Evolutionary conservation across 2,329 filamentous ascomycete species (phyloP).

Genomic region (Cadophora gregata): DNA sequence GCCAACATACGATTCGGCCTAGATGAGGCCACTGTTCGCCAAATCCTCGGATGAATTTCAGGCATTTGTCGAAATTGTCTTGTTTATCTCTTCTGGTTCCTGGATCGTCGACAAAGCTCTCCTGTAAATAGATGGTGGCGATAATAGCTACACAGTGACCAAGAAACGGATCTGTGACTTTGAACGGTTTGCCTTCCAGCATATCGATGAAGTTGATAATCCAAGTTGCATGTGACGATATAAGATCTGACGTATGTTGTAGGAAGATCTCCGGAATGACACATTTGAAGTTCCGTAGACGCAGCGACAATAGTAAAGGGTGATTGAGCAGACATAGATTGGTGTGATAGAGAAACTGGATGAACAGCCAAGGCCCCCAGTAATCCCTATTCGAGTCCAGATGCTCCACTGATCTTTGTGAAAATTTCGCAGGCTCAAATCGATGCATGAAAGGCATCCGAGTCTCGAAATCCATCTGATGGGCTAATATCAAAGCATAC

Average conservation of each 20-base stretch:
- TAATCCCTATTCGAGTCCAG: conserved; percentile 54
- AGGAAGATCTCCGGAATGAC: conserved; percentile 60
- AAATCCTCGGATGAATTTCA: conserved; percentile 50
- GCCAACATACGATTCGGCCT: conserved; percentile 47
- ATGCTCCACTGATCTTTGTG: conserved; percentile 48
- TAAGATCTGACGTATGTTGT: conserved; percentile 58
- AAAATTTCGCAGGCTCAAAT: conserved; percentile 55
- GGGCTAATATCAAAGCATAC: conserved; percentile 55
- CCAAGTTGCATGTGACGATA: conserved; percentile 58
- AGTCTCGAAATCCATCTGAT: conserved; percentile 59
- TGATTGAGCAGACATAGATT: conserved; percentile 60
- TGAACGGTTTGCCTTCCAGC: conserved; percentile 52
- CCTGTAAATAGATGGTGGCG: conserved; percentile 59
- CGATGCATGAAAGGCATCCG: conserved; percentile 56
- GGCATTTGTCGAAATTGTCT: conserved; percentile 51
- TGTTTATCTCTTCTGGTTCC: conserved; percentile 50
- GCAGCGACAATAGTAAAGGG: conserved; percentile 57
- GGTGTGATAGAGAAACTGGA: conserved; percentile 59
- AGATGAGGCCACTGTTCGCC: conserved; percentile 53
- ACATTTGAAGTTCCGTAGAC: conserved; percentile 57
- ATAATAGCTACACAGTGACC: conserved; percentile 58
- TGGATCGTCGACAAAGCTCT: conserved; percentile 52
- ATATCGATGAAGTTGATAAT: conserved; percentile 58
- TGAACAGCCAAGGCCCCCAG: conserved; percentile 59
- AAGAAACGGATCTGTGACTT: conserved; percentile 53